Percentiles rank a stretch among this genome's conserved stretches.
Evolutionary conservation across 2,329 filamentous ascomycete species (phyloP).

Genomic region (Epichloe typhina): DNA sequence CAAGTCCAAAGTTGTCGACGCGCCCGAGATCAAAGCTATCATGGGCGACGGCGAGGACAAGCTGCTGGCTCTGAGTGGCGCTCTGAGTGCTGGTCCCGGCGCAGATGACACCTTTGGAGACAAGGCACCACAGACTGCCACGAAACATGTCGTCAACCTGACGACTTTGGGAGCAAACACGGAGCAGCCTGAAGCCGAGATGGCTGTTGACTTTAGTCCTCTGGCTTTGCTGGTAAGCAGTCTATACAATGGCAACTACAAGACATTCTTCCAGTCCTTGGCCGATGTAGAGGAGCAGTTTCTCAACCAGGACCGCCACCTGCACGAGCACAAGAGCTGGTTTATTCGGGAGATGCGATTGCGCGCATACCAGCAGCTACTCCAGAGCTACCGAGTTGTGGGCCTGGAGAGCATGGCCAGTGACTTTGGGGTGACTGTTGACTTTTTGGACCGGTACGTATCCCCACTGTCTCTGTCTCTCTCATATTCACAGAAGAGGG

Average conservation of each 20-base stretch:
- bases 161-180: slow-evolving; percentile 63
- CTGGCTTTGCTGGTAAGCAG: slow-evolving; percentile 80
- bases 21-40: slow-evolving; percentile 95
- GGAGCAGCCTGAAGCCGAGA: slow-evolving; percentile 66
- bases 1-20: slow-evolving; percentile 97
- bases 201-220: slow-evolving; percentile 76
- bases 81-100: slow-evolving; percentile 67
- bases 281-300: slow-evolving; percentile 88
- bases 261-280: slow-evolving; percentile 81
- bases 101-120: slow-evolving; percentile 64
- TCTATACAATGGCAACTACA: slow-evolving; percentile 88
- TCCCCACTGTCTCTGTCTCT: not conserved
- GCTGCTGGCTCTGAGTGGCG: slow-evolving; percentile 66
- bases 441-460: slow-evolving; percentile 87
- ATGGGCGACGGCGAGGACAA: slow-evolving; percentile 84
- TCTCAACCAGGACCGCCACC: slow-evolving; percentile 83
- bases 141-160: slow-evolving; percentile 68
- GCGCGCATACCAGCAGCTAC: slow-evolving; percentile 87
- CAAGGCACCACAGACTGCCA: slow-evolving; percentile 35
- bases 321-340: slow-evolving; percentile 93
- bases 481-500: not conserved
- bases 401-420: slow-evolving; percentile 95
- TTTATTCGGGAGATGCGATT: slow-evolving; percentile 98
- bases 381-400: slow-evolving; percentile 94
- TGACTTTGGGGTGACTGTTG: slow-evolving; percentile 92